Evolutionary conservation across 2,329 filamentous ascomycete genomes (phyloP).

Genomic region (Neofusicoccum ribis): DNA sequence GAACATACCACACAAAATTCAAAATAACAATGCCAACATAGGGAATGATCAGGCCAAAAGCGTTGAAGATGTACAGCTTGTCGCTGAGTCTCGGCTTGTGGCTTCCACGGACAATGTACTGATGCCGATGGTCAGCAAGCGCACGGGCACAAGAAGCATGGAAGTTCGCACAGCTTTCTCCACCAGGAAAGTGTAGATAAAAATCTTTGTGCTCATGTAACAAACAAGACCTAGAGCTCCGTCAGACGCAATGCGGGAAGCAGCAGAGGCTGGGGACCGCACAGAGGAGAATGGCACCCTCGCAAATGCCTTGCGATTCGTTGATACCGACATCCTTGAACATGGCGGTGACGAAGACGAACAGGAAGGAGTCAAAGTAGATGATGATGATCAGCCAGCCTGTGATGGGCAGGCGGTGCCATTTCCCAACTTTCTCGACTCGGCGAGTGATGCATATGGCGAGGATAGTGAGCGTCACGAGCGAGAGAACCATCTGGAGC

Average conservation of each 20-base stretch:
- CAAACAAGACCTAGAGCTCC: conserved; percentile 5
- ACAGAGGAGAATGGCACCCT: conserved; percentile 61
- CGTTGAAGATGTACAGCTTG: conserved; percentile 17
- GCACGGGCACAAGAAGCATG: not conserved
- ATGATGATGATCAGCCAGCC: conserved; percentile 55
- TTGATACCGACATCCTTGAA: conserved; percentile 60
- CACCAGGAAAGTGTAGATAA: conserved; percentile 17
- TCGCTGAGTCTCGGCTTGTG: conserved; percentile 10
- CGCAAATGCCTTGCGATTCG: conserved; percentile 52
- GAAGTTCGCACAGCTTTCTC: conserved; percentile 6
- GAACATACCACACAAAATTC: conserved; percentile 8
- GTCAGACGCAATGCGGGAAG: not conserved
- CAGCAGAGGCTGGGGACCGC: not conserved
- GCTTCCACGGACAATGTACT: conserved; percentile 12
- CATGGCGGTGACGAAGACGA: conserved; percentile 59
- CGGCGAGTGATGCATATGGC: conserved; percentile 27
- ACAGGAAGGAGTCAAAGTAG: conserved; percentile 61
- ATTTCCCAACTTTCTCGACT: conserved; percentile 27
- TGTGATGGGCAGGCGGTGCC: conserved; percentile 28
- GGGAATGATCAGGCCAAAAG: conserved; percentile 3
- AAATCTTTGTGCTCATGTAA: conserved; percentile 18
- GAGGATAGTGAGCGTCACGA: conserved; percentile 15
- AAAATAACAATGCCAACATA: conserved; percentile 11
- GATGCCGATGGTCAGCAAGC: not conserved
- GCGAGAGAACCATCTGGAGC: conserved; percentile 7